Percentiles rank a stretch among this genome's conserved stretches.
These are phyloP conservation scores for Lactarius quietus DNA, from an alignment of 768 basidiomycete genomes.

Conservation along the genomic window DNA sequence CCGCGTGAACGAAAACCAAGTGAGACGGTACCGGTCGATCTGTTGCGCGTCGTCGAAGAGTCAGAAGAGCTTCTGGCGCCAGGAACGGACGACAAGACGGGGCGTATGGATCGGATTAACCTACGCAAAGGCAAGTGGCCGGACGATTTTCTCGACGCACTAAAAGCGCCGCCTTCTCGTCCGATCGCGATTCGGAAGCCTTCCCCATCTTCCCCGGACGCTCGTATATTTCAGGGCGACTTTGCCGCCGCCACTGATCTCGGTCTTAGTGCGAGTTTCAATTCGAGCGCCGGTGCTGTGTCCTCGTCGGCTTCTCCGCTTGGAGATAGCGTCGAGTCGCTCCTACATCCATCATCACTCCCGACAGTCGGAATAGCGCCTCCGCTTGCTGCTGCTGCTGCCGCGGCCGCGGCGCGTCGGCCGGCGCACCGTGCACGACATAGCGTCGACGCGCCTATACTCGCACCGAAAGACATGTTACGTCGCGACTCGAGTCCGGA, in stretches of 20 bases:
- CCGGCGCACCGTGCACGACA: conserved; percentile 64
- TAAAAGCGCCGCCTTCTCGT: conserved; percentile 34
- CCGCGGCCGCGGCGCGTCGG: conserved; percentile 40
- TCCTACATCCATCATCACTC: conserved; percentile 35
- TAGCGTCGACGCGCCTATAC: conserved; percentile 50
- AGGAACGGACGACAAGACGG: conserved; percentile 35
- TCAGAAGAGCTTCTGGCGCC: conserved; percentile 42
- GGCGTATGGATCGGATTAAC: conserved; percentile 42
- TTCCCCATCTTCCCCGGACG: conserved; percentile 5
- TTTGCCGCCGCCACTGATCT: neutral
- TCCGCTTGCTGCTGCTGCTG: neutral
- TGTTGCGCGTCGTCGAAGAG: conserved; percentile 69
- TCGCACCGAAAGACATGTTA: conserved; percentile 37
- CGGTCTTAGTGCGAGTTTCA: neutral
- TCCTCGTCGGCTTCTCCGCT: neutral
- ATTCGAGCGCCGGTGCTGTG: neutral
- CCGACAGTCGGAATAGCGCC: neutral
- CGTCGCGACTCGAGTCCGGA: conserved; percentile 59
- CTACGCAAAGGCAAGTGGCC: conserved; percentile 82
- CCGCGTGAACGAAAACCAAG: conserved; percentile 59
- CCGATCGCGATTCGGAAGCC: conserved; percentile 20
- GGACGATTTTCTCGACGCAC: conserved; percentile 69
- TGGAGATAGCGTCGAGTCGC: conserved; percentile 38
- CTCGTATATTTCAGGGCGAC: neutral
- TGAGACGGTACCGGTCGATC: conserved; percentile 56